Base-by-base conservation (phyloP, 805 yeast genomes). In the Lipomyces yamadae region DNA sequence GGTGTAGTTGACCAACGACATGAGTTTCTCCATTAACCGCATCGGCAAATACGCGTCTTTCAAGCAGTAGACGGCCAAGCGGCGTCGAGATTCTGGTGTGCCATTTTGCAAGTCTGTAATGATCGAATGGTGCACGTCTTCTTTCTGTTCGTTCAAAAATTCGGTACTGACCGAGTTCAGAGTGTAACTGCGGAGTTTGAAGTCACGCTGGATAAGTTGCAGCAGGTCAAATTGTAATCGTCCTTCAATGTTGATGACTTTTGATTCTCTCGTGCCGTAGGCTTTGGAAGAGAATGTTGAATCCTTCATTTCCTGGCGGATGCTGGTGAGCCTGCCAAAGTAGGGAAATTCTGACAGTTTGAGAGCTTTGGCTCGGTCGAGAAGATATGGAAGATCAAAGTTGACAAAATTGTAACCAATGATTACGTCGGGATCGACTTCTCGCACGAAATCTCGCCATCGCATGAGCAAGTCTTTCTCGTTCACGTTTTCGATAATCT, bases 121-220 rank as follows among this genome's bases (percentile, higher is more conserved):
- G 71, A 94, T 94, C 2, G 98, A 91, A 76, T 94, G 97, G 69
- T 93, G 98, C 10, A 95, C 99, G 76, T 95, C 99, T 79, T 95
- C 99, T 74, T 95, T 95, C 74, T 95, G 99, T 75, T 96, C 99
- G 34, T 91, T 91, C 72, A 95, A 77, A 75, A 96, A 95, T 74
- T 92, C 92, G 0, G 98, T 96, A 3, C 97, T 91, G 0, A 95
- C 99, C 0, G 98, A 90, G 78, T 95, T 95, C 77, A 95, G 82
- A 0, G 99, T 93, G 78, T 95, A 95, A 2, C 97, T 90, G 78
- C 99, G 86, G 73, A 95, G 82, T 77, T 95, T 96, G 79, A 92
- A 92, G 76, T 95, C 99, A 76, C 99, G 86, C 77, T 93, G 97
- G 69, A 92, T 86, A 75, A 92, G 93, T 73, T 94, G 98, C 52